Percentiles rank a stretch among this genome's conserved stretches.
phyloP scores from a whole-genome alignment of 768 basidiomycete genomes.

The Suillus discolor region DNA sequence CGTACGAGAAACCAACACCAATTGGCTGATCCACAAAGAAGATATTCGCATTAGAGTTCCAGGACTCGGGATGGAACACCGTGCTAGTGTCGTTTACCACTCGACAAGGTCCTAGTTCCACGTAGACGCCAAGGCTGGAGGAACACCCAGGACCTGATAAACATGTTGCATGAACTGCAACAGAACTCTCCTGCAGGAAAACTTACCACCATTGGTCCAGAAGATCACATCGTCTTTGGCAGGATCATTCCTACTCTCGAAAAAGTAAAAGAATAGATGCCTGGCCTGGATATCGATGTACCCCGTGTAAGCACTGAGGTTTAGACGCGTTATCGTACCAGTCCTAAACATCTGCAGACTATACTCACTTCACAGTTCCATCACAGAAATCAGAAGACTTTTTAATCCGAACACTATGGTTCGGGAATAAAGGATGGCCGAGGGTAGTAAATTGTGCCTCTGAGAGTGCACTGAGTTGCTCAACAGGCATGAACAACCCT shows the following conservation, averaged over 20 bases:
- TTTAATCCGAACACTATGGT: conserved; percentile 44
- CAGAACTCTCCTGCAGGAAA: conserved; percentile 22
- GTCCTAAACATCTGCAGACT: neutral
- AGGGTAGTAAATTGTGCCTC: conserved; percentile 39
- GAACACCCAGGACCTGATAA: conserved; percentile 50
- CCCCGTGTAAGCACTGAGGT: conserved; percentile 56
- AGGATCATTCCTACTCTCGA: conserved; percentile 65
- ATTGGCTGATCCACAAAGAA: conserved; percentile 52
- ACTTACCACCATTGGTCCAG: conserved; percentile 58
- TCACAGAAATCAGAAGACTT: conserved; percentile 41
- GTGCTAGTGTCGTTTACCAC: conserved; percentile 53
- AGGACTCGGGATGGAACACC: conserved; percentile 58
- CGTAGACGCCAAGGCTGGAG: conserved; percentile 65
- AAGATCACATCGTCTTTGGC: conserved; percentile 61
- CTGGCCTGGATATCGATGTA: conserved; percentile 69
- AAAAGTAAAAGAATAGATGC: conserved; percentile 76
- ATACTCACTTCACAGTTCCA: conserved; percentile 38
- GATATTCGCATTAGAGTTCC: conserved; percentile 63
- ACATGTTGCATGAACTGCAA: neutral
- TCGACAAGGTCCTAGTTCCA: conserved; percentile 78
- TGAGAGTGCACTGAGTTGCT: conserved; percentile 30
- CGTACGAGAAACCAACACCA: conserved; percentile 49
- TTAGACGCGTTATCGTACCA: conserved; percentile 5
- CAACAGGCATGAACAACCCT: conserved; percentile 37
- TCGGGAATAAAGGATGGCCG: conserved; percentile 46